phyloP scores from a whole-genome alignment of 106 monocot species.

The Allium sativum region DNA sequence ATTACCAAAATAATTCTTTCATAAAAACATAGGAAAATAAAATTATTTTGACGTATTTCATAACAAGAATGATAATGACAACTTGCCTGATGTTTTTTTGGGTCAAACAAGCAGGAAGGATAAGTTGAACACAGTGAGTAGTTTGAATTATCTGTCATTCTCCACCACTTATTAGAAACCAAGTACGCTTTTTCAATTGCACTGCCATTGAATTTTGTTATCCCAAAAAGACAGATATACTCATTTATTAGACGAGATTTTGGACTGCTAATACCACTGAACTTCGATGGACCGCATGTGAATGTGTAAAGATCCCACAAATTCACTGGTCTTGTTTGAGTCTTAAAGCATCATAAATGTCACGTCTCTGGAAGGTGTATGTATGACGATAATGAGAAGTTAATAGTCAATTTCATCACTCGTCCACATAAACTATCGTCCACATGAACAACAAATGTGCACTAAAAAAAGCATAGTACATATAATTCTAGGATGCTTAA shows the following conservation, averaged over 20 bases:
- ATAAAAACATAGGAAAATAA: background rate
- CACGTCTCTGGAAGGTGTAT: conserved; percentile 49
- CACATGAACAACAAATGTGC: background rate
- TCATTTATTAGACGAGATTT: conserved; percentile 61
- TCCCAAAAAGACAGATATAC: conserved; percentile 70
- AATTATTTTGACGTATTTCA: background rate
- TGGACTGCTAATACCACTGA: conserved; percentile 42
- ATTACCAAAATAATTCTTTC: no score
- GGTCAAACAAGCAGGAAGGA: conserved; percentile 74
- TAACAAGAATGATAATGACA: background rate
- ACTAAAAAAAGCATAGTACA: no score
- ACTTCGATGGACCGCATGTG: conserved; percentile 61
- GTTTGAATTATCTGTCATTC: conserved; percentile 56
- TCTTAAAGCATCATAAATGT: conserved; percentile 61
- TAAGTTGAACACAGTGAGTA: conserved; percentile 76
- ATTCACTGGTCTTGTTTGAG: conserved; percentile 47
- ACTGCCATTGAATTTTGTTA: conserved; percentile 12
- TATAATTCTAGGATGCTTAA: no score
- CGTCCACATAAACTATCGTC: no score
- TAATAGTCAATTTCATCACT: background rate
- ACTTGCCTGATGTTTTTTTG: conserved; percentile 72
- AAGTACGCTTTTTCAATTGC: conserved; percentile 27
- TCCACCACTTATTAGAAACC: conserved; percentile 64
- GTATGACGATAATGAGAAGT: background rate
- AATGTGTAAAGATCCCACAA: conserved; percentile 81